phyloP scores from a whole-genome alignment of 1,284 basidiomycete species.

The Trichosporon faecale region DNA sequence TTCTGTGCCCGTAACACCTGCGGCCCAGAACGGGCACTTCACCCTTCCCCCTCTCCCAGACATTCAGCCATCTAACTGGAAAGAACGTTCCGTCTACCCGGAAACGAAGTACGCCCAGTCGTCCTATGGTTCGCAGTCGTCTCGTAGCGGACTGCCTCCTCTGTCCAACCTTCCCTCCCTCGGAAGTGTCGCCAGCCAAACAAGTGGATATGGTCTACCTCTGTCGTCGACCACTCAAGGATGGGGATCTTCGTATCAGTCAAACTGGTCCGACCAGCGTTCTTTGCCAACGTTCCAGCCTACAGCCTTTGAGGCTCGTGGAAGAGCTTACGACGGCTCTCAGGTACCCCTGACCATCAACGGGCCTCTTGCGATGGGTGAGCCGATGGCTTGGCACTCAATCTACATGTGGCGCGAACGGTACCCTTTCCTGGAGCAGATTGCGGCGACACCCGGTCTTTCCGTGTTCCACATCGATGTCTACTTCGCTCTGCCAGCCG shows the following conservation, averaged over 20 bases:
- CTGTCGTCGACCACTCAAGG: background rate
- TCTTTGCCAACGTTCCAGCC: slow-evolving; percentile 16
- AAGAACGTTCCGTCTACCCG: slow-evolving; percentile 15
- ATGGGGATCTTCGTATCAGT: slow-evolving; percentile 10
- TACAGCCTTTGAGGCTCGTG: slow-evolving; percentile 14
- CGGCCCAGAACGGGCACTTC: slow-evolving; percentile 10
- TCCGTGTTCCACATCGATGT: slow-evolving; percentile 26
- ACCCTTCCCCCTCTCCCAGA: slow-evolving; percentile 23
- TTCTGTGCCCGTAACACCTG: background rate
- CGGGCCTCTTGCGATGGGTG: slow-evolving; percentile 1
- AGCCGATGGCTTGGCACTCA: slow-evolving; percentile 11
- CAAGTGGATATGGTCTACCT: background rate
- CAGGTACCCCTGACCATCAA: slow-evolving; percentile 12
- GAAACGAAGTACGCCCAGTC: slow-evolving; percentile 14
- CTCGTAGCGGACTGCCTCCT: slow-evolving; percentile 11
- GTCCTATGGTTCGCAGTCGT: background rate
- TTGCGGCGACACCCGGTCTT: background rate
- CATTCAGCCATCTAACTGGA: slow-evolving; percentile 17
- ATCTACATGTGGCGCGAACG: slow-evolving; percentile 15
- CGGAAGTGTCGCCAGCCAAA: slow-evolving; percentile 16
- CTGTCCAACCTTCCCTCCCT: slow-evolving; percentile 17
- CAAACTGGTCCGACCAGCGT: slow-evolving; percentile 6
- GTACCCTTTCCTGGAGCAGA: slow-evolving; percentile 22
- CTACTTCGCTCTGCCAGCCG: slow-evolving; percentile 16
- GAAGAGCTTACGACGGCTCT: background rate